Evolutionary conservation across 768 basidiomycete genomes (phyloP), one percentile per base, ranked within the genome.

Genomic region (Sutorius australiensis): DNA sequence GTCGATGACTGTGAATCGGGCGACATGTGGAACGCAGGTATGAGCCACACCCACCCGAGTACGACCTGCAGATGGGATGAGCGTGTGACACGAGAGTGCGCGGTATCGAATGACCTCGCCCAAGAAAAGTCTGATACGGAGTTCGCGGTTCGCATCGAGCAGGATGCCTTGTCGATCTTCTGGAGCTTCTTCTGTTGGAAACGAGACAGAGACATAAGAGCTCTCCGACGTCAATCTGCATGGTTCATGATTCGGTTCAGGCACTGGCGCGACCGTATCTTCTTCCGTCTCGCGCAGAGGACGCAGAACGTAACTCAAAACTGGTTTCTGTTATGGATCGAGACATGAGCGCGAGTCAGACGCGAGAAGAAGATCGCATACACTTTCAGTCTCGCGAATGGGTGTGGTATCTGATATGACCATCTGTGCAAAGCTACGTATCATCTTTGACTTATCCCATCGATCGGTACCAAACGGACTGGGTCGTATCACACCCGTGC

Each of bases 21-120:
- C 1, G 80, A 73, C 74, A 92, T 80, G 63, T 93, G 89, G 72
- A 93, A 93, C 0, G 83, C 76, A 0, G 92, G 92, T 54, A 94
- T 81, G 63, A 93, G 77, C 92, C 92, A 93, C 46, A 84, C 65
- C 92, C 92, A 94, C 31, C 87, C 85, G 67, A 94, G 81, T 60
- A 86, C 82, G 0, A 92, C 76, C 79, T 91, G 63, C 24, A 33
- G 11, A 50, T 31, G 44, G 19, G 1, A 17, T 57, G 32, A 51
- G 37, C 28, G 43, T 16, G 17, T 34, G 14, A 32, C 8, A 6
- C 13, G 4, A 24, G 24, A 19, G 40, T 17, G 49, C 48, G 42
- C 12, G 40, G 50, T 32, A 56, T 6, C 32, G 47, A 65, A 56
- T n/a, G 57, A 85, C 87, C 75, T 83, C 80, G 39, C 87, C 87